Base-by-base conservation (phyloP, 2,329 filamentous ascomycete genomes). In the Diaporthe citri region DNA sequence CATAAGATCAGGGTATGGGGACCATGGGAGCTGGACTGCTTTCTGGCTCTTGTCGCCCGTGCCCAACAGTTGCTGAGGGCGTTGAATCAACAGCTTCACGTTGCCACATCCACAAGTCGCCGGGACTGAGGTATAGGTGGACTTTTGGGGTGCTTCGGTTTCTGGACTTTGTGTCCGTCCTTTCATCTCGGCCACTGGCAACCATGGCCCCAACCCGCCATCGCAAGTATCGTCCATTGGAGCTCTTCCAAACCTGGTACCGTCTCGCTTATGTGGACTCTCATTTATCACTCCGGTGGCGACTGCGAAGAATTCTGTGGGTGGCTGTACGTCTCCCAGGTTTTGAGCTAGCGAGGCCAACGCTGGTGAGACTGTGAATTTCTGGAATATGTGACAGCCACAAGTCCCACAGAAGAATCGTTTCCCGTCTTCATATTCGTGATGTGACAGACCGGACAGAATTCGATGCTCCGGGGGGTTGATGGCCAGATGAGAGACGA, bases 51-150 rank as follows among this genome's bases (percentile, higher is more conserved):
- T 91, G 9, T 81, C 80, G 1, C 79, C 80, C 74, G 1, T 7
- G 8, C 5, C 1, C 2, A 62, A 52, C 7, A 72, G 15, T 4
- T 52, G 5, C 7, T 88, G 84, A 0, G 92, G 92, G 3, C 87
- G 87, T 46, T 88, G 88, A 78, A 94, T 86, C 78, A 84, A 85
- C 80, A 93, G 90, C 17, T 85, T 80, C 17, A 93, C 85, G 2
- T 85, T 87, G 6, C 85, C 83, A 80, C 91, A 93, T 78, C 88
- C 86, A 75, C 84, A 85, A 3, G 80, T 72, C 0, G 81, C 83
- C 1, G 71, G 60, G 4, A 82, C 78, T 34, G 57, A 20, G 34
- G 43, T 28, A 6, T 12, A 9, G n/a, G 25, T 22, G n/a, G 46
- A 4, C 1, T 43, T 13, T 41, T 15, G 10, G 5, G 34, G 3